Base-by-base conservation (phyloP, 345 rosid species). In the Eucalyptus marginata region DNA sequence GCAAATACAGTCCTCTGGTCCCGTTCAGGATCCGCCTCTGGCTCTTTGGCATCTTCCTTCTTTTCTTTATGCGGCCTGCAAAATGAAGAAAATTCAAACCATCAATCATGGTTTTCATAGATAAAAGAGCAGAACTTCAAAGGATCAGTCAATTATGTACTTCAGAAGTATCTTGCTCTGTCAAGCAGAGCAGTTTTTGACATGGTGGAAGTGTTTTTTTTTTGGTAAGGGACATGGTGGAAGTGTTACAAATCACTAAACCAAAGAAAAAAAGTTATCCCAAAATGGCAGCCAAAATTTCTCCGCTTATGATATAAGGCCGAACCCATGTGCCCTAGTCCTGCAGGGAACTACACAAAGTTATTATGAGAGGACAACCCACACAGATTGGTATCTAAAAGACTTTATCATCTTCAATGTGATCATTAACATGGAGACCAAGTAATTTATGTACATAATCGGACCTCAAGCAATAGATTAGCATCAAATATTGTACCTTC, bases 1-100 rank as follows among this genome's bases (percentile, higher is more conserved):
- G 98, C 99, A 94, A 98, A 97, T 49, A 98, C 99, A 52, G 99
- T 98, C 92, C 99, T 96, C 94, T 98, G 99, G 91, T 98, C 99
- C 68, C 99, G 94, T 90, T 98, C 99, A 89, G 99, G 99, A 95
- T 98, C 99, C 92, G 92, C 98, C 93, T 96, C 99, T 86, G 98
- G 96, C 91, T 97, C 99, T 49, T 90, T 92, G 79, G 13, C 94
- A 58, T 96, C 96, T 90, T 97, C 99, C 90, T 95, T 98, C 89
- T 95, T 97, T 71, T 97, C 97, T 91, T 93, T 97, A 66, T 92
- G 93, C 90, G 96, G 93, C 92, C 99, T 98, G 94, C 92, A 92
- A 89, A 83, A 87, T 33, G 52, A 88, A 49, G 52, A 89, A 90
- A 89, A 90, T 27, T n/a, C 89, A 88, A 90, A 90, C 80, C 20